These are phyloP conservation scores for Colletotrichum lupini DNA, from an alignment of 2,329 filamentous ascomycete species.

Conservation along the genomic window DNA sequence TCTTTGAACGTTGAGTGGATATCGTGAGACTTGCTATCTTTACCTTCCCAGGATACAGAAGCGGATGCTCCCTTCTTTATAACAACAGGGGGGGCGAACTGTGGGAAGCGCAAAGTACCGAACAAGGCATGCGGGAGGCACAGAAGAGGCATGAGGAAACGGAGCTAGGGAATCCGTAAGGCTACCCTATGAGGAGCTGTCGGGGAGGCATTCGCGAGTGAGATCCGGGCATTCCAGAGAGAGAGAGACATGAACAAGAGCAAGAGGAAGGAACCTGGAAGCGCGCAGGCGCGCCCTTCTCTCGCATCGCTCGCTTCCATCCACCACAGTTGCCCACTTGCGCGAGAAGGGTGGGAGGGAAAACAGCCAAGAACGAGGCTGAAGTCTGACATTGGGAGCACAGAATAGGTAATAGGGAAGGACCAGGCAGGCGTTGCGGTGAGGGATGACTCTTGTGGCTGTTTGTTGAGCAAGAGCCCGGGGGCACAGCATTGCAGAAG, in stretches of 20 bases:
- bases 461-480: not conserved
- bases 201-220: not conserved
- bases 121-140: not conserved
- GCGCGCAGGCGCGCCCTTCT: not conserved
- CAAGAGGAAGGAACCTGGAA: not conserved
- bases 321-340: not conserved
- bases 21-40: conserved; percentile 6
- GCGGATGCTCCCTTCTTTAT: conserved; percentile 29
- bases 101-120: not conserved
- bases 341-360: not conserved
- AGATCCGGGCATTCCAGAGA: not conserved
- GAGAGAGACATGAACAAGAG: not conserved
- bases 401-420: not conserved
- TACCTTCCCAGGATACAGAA: not conserved
- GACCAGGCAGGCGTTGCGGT: not conserved
- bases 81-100: conserved; percentile 6
- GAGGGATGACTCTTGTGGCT: not conserved
- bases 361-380: conserved; percentile 24
- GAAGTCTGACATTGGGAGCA: not conserved
- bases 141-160: conserved; percentile 6
- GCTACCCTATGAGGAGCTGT: conserved; percentile 14
- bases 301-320: not conserved
- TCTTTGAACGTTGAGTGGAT: not conserved
- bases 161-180: conserved; percentile 6
- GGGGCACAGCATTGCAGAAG: not conserved